Base-by-base conservation (phyloP, 345 rosid genomes). In the Salix brachista region DNA sequence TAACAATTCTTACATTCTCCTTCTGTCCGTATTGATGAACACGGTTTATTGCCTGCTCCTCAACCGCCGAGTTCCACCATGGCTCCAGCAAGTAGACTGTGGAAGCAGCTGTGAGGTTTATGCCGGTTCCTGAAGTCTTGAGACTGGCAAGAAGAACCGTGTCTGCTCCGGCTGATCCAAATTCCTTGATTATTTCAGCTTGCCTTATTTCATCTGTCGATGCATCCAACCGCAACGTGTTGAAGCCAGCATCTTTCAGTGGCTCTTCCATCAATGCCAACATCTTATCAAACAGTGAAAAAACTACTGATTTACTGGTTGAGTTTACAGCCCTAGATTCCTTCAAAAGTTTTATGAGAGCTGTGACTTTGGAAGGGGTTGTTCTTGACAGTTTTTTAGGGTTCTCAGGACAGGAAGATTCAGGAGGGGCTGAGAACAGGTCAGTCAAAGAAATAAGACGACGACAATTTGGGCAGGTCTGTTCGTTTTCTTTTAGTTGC, bases 41-140 rank as follows among this genome's bases (percentile, higher is more conserved):
- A 69, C 92, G 90, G 75, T 91, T 94, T 97, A 94, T 92, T 2
- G 97, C 98, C 78, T 90, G 97, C 76, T 92, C 96, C 87, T 94
- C 97, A 21, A 86, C 87, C 1, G 93, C 92, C 37, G 97, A 94
- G 83, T 94, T 94, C 97, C 97, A 94, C 97, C 97, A 94, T 0
- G 97, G 98, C 75, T 92, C 98, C 0, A 94, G 73, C 82, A 94
- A 60, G 86, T 88, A 92, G 48, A 92, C 92, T 14, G 71, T 85
- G 18, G 97, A 90, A 13, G 98, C 97, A n/a, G 87, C 90, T 56
- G 97, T 81, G 48, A 92, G 90, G 85, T 94, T 94, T 79, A 94
- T 90, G 14, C 98, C 92, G 8, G 90, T 65, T 52, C 95, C 91
- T 44, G 86, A 89, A 25, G 97, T 94, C 84, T 80, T 91, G 18